A percentile compares a stretch with the other conserved stretches of the same genome.
phyloP scores from a whole-genome alignment of 2,329 filamentous ascomycete species.

The Fusarium sp. region DNA sequence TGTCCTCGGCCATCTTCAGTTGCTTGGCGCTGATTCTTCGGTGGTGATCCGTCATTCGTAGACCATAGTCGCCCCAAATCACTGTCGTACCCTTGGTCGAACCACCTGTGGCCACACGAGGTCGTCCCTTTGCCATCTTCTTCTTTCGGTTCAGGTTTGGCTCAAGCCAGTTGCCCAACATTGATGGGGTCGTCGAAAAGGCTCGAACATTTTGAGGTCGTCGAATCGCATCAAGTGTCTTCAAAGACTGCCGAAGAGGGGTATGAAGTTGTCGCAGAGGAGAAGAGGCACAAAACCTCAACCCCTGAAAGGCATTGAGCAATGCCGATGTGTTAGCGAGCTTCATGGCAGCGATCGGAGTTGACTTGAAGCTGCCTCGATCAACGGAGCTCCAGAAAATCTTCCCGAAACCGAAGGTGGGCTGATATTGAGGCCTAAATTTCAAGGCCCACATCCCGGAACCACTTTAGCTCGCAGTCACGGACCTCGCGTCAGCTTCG shows the following conservation, averaged over 20 bases:
- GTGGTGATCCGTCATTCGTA: slow-evolving; percentile 94
- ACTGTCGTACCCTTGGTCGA: slow-evolving; percentile 93
- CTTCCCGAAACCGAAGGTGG: slow-evolving; percentile 34
- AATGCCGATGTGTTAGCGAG: slow-evolving; percentile 57
- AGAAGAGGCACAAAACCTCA: slow-evolving; percentile 57
- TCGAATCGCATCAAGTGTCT: slow-evolving; percentile 45
- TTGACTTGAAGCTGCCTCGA: slow-evolving; percentile 40
- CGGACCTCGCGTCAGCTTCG: slow-evolving; percentile 59
- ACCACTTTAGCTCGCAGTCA: slow-evolving; percentile 52
- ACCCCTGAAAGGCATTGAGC: slow-evolving; percentile 61
- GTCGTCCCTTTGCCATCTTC: slow-evolving; percentile 91
- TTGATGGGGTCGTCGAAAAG: slow-evolving; percentile 76
- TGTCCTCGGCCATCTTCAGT: slow-evolving; percentile 91
- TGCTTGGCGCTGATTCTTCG: slow-evolving; percentile 88
- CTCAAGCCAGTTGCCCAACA: slow-evolving; percentile 80
- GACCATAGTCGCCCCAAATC: slow-evolving; percentile 94
- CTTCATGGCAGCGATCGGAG: slow-evolving; percentile 56
- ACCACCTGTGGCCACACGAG: slow-evolving; percentile 88
- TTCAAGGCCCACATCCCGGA: slow-evolving; percentile 22
- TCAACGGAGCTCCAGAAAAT: slow-evolving; percentile 49
- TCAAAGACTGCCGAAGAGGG: slow-evolving; percentile 46
- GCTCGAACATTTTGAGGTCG: slow-evolving; percentile 64
- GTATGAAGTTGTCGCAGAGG: slow-evolving; percentile 53
- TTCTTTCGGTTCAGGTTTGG: slow-evolving; percentile 80
- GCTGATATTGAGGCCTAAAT: neutral